A percentile compares a stretch with the other conserved stretches of the same genome.
Evolutionary conservation across 2,329 filamentous ascomycete species (phyloP).

Genomic region (Aurifilum marmelostoma): DNA sequence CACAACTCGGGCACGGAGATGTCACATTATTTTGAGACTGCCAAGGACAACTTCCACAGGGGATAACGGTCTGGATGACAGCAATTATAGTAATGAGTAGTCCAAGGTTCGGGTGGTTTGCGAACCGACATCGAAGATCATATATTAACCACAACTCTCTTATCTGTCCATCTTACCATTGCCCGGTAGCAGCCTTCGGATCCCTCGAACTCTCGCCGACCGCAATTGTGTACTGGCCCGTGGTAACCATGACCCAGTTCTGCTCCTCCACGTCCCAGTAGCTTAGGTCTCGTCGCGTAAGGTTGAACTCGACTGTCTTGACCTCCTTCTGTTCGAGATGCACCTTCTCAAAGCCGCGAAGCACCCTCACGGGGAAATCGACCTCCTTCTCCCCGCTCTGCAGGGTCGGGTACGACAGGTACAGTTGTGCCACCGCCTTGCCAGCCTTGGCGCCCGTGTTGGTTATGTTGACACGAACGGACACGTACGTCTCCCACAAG

Average conservation of each 20-base stretch:
- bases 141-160: neutral
- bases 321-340: slow-evolving; percentile 57
- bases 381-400: slow-evolving; percentile 36
- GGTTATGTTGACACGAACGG: slow-evolving; percentile 53
- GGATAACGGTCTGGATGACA: slow-evolving; percentile 23
- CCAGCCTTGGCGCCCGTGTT: slow-evolving; percentile 55
- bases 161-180: slow-evolving; percentile 23
- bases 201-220: slow-evolving; percentile 43
- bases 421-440: slow-evolving; percentile 52
- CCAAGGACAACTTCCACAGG: slow-evolving; percentile 24
- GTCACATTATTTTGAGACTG: slow-evolving; percentile 28
- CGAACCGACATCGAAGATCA: neutral
- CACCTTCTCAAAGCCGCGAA: slow-evolving; percentile 76
- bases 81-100: slow-evolving; percentile 6
- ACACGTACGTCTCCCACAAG: slow-evolving; percentile 60
- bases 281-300: slow-evolving; percentile 72
- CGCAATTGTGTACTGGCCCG: slow-evolving; percentile 46
- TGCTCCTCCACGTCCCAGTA: slow-evolving; percentile 70
- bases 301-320: slow-evolving; percentile 55
- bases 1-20: slow-evolving; percentile 29
- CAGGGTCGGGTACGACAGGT: slow-evolving; percentile 47
- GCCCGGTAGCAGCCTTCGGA: slow-evolving; percentile 25
- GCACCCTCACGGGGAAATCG: slow-evolving; percentile 69
- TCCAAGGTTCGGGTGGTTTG: neutral
- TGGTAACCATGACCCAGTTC: slow-evolving; percentile 67